Evolutionary conservation across 306 rosid genomes (phyloP), one percentile per base, ranked within the genome.

Genomic region (Potentilla sterilis): DNA sequence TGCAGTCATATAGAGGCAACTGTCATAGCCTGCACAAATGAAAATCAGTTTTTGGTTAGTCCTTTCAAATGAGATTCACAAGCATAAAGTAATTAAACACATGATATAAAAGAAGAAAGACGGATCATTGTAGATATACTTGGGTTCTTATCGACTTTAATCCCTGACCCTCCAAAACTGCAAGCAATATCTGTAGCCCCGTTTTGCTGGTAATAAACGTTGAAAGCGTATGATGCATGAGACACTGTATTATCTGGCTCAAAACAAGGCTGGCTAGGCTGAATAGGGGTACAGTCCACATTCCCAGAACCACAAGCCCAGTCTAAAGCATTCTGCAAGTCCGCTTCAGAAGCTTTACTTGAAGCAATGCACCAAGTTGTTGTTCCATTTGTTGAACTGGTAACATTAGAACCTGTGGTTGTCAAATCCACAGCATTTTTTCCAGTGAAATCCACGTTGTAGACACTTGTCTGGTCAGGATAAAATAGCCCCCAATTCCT

Each of bases 221-320:
- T 96, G 82, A 92, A 96, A 3, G 93, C 99, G n/a, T 10, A 92
- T 6, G 99, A 96, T 72, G 98, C 98, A 71, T 89, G 99, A 2
- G 99, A 91, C 43, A 67, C 91, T 28, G 87, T 73, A 81, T 86
- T 90, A 83, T 96, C 97, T 21, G 99, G 99, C 81, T 92, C 92
- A 52, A 80, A 96, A 82, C 98, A 96, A 63, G 99, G 97, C 74
- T 96, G 97, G 83, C 98, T 96, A 44, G 99, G 98, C 86, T 96
- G 98, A 79, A 92, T 88, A 4, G 97, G 87, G 0, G 92, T 89
- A 77, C 99, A 92, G 81, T 95, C 99, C 77, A 95, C 97, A 74
- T 95, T 92, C 74, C 99, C 99, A 58, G 97, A 79, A 74, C 99
- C 93, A 81, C 99, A 95, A 32, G 98, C 99, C 99, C 97, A 95